Conservation (phyloP, 306 rosid species). For the Begonia fuchsioides region DNA sequence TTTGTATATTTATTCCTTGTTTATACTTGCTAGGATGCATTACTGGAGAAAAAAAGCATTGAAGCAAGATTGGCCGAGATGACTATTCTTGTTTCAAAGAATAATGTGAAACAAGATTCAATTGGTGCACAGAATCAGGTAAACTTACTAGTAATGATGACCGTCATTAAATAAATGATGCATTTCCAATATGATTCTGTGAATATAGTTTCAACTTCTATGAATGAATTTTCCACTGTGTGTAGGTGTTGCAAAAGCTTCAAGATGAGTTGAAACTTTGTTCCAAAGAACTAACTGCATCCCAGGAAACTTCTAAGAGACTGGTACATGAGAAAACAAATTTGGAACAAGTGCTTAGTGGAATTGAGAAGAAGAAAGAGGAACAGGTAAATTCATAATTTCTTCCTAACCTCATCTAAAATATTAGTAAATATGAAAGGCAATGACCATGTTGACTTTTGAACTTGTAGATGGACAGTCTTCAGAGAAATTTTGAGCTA, state of each 20-base stretch:
- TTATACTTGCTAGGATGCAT: slow-evolving; percentile 36
- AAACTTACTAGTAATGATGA: slow-evolving; percentile 4
- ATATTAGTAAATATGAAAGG: slow-evolving; percentile 5
- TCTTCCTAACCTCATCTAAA: slow-evolving; percentile 7
- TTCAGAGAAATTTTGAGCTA: slow-evolving; percentile 36
- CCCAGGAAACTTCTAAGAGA: slow-evolving; percentile 52
- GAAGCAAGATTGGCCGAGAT: slow-evolving; percentile 54
- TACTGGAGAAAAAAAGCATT: slow-evolving; percentile 48
- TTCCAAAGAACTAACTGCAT: slow-evolving; percentile 37
- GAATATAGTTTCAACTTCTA: too few species aligned
- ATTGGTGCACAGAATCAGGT: slow-evolving; percentile 48
- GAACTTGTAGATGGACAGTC: slow-evolving; percentile 45
- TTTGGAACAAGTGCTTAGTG: slow-evolving; percentile 40
- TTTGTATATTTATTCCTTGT: background rate
- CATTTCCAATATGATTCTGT: too few species aligned
- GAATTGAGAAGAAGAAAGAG: slow-evolving; percentile 42
- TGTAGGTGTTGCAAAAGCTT: slow-evolving; percentile 41
- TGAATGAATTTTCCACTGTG: background rate
- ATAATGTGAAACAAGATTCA: slow-evolving; percentile 27
- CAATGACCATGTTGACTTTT: slow-evolving; percentile 5
- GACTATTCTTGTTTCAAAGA: slow-evolving; percentile 36
- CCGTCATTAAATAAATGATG: too few species aligned
- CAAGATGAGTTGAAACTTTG: slow-evolving; percentile 56
- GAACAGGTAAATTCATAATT: slow-evolving; percentile 39
- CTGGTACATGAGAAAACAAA: slow-evolving; percentile 39